Evolutionary conservation across 441 rosid genomes (phyloP).

Genomic region (Syzygium malaccense): DNA sequence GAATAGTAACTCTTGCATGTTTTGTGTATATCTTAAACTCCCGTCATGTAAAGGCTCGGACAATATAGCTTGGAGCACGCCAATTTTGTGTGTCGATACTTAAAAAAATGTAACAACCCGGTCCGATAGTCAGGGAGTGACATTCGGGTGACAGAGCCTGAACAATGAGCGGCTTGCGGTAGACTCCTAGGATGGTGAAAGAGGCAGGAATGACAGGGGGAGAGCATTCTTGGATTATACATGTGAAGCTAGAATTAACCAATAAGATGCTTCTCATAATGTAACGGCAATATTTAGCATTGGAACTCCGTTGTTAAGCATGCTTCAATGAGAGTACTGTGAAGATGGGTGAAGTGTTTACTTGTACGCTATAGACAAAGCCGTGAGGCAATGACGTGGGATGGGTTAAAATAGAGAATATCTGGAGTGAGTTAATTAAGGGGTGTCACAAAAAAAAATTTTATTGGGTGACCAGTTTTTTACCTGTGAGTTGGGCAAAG

Average conservation of each 20-base stretch:
- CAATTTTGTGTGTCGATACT: background rate
- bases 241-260: background rate
- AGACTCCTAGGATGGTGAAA: fast-evolving
- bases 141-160: background rate
- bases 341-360: background rate
- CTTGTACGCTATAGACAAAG: background rate
- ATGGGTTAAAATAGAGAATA: background rate
- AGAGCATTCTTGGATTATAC: background rate
- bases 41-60: background rate
- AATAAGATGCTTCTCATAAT: background rate
- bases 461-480: background rate
- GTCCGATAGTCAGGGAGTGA: fast-evolving
- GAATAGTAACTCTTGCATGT: background rate
- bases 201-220: background rate
- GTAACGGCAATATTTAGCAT: fast-evolving
- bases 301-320: background rate
- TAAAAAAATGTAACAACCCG: background rate
- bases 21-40: background rate
- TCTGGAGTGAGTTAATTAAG: background rate
- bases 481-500: background rate
- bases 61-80: background rate
- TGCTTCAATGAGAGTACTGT: background rate
- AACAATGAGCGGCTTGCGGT: fast-evolving
- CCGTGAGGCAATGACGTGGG: too few relatives aligned
- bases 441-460: background rate